Evolutionary conservation across 1,284 basidiomycete species (phyloP), one percentile per base, ranked within the genome.

Genomic region (Porodaedalea pini): DNA sequence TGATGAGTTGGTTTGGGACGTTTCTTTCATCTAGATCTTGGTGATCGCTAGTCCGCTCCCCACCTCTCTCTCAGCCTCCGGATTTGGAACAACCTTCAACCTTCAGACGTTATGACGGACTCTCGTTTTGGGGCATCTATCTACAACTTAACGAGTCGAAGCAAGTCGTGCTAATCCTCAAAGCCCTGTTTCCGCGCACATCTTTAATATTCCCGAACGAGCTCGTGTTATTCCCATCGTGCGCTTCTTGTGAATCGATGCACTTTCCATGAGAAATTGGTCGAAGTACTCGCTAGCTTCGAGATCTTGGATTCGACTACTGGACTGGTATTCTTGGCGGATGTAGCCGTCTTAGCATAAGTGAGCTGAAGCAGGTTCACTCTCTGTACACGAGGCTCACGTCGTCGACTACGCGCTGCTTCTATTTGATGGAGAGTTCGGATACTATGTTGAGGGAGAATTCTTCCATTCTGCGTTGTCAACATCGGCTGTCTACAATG

Each of bases 201-300:
- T 34, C 13, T 6, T 6, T 34, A 34, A 34, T 34, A 34, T 6
- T 34, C 32, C 32, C 32, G 32, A 34, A 34, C 6, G 6, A 34
- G 7, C 6, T 8, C 19, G n/a, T 41, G 15, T 29, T 29, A 29
- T 47, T 47, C 45, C 29, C 45, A 47, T 31, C 17, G 15, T 15
- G n/a, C n/a, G 45, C 45, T 47, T 47, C 45, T 45, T 45, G 21
- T 8, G 45, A 47, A 47, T 47, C 45, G 21, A 4, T 29, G 45
- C 13, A 27, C 19, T 21, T 41, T 21, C 19, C 27, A 15, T 31
- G 51, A 17, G 37, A 52, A 52, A 27, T 11, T 40, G 11, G 4
- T 27, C 19, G 27, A 25, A 31, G 17, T 23, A 15, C 31, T 37
- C 23, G 36, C 25, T 3, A 40, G 11, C 27, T 52, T 40, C 25